A percentile compares a stretch with the other conserved stretches of the same genome.
These are phyloP conservation scores for Farysia itapuensis DNA, from an alignment of 1,284 basidiomycete genomes.

Conservation along the genomic window DNA sequence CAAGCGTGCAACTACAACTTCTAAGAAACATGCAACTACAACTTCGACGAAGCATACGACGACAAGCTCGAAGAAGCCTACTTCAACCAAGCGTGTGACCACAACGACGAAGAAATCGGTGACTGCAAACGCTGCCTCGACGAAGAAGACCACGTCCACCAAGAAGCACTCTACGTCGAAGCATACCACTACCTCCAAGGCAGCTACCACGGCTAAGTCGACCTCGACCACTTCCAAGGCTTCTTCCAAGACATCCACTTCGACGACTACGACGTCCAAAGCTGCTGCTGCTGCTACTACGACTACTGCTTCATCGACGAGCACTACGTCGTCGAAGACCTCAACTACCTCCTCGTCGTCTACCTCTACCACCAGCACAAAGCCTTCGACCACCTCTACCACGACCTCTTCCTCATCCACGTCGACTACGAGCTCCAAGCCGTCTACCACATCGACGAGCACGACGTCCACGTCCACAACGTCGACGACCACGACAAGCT, in stretches of 20 bases:
- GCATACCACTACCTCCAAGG: neutral
- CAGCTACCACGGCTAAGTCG: neutral
- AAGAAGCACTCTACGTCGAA: conserved; percentile 1
- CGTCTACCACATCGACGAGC: neutral
- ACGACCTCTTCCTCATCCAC: conserved; percentile 2
- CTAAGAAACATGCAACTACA: neutral
- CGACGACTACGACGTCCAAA: conserved; percentile 1
- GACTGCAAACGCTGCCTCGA: neutral
- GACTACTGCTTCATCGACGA: neutral
- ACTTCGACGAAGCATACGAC: conserved; percentile 1
- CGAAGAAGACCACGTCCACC: conserved; percentile 1
- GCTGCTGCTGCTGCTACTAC: neutral
- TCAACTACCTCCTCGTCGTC: neutral
- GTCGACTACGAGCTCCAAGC: neutral
- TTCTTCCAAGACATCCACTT: conserved; percentile 1
- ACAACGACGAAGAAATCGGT: neutral
- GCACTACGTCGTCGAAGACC: conserved; percentile 1
- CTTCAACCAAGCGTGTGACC: neutral
- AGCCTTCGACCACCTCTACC: neutral
- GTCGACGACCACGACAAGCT: neutral
- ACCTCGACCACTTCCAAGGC: conserved; percentile 1
- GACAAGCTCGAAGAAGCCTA: neutral
- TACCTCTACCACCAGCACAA: neutral
- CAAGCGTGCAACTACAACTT: conserved; percentile 1
- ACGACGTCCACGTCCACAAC: neutral